These are phyloP conservation scores for Helianthus annuus DNA, from an alignment of 129 eudicot species.

Conservation along the genomic window HanXRQr2.0-SUNRISE NC_035437.2:154722782-154723281, in stretches of 20 bases:
- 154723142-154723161: background rate
- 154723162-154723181: background rate
- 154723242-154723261: background rate
- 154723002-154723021: constrained; percentile 53
- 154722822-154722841: constrained; percentile 75
- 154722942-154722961: constrained; percentile 81
- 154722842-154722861: constrained; percentile 43
- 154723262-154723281: too few relatives aligned
- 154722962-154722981: constrained; percentile 62
- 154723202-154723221: constrained; percentile 16
- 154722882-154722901: constrained; percentile 5
- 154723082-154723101: background rate
- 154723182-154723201: constrained; percentile 15
- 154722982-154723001: constrained; percentile 46
- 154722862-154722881: background rate
- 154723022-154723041: constrained; percentile 30
- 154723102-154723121: too few relatives aligned
- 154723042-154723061: background rate
- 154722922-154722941: constrained; percentile 12
- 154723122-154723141: too few relatives aligned
- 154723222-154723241: constrained; percentile 5
- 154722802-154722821: constrained; percentile 89
- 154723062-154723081: background rate
- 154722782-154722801: constrained; percentile 86
- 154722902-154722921: background rate